phyloP scores from a whole-genome alignment of 2,329 filamentous ascomycete genomes.

The Aspergillus ustus region DNA sequence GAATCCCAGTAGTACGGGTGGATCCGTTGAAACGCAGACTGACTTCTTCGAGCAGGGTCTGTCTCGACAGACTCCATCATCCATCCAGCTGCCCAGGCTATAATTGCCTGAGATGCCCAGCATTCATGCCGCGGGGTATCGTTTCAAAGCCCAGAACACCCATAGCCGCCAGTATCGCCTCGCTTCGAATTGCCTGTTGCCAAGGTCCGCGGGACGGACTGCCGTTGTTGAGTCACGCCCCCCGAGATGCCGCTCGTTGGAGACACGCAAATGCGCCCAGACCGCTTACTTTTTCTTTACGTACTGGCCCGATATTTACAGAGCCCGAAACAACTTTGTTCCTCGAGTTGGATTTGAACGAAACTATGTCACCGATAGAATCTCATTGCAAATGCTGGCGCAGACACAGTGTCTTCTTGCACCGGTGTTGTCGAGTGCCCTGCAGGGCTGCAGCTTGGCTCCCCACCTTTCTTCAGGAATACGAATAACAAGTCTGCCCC shows the following conservation, averaged over 20 bases:
- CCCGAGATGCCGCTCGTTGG: background rate
- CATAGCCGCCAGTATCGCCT: background rate
- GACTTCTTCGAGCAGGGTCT: background rate
- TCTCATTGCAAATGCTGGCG: background rate
- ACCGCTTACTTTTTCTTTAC: background rate
- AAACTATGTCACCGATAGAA: background rate
- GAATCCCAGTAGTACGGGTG: too few relatives aligned
- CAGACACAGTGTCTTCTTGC: background rate
- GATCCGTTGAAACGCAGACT: background rate
- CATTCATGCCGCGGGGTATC: too few relatives aligned
- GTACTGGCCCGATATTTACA: too few relatives aligned
- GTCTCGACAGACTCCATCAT: background rate
- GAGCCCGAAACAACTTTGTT: background rate
- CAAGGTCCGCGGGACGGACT: background rate
- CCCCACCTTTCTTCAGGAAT: background rate
- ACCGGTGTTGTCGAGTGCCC: background rate
- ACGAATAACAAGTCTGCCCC: background rate
- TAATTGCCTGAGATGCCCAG: background rate
- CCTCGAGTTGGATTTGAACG: background rate
- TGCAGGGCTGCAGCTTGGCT: background rate
- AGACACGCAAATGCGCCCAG: background rate
- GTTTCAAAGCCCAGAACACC: too few relatives aligned
- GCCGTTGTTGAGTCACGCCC: background rate
- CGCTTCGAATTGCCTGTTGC: background rate
- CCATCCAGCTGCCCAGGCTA: background rate